Conservation (phyloP, 768 basidiomycete species). For the Suillus subaureus region DNA sequence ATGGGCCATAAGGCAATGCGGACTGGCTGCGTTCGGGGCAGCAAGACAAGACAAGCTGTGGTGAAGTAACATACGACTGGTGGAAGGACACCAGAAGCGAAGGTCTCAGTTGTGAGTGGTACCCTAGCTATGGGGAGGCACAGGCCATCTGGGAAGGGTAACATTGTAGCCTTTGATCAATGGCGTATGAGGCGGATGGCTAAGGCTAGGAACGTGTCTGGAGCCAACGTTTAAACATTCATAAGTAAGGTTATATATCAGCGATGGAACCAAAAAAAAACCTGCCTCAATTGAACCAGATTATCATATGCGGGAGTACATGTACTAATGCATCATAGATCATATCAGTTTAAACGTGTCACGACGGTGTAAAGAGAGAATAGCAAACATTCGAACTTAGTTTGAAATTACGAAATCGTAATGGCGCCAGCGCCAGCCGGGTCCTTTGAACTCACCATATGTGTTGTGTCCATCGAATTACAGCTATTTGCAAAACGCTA, state of each 20-base stretch:
- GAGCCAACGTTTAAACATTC: background rate
- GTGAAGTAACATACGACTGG: constrained; percentile 47
- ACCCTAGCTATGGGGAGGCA: constrained; percentile 12
- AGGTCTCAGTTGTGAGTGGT: constrained; percentile 34
- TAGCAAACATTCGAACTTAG: too few species aligned
- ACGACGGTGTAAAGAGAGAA: too few species aligned
- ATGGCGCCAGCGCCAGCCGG: too few species aligned
- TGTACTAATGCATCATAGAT: too few species aligned
- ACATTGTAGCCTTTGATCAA: background rate
- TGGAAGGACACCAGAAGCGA: constrained; percentile 42
- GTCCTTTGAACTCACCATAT: too few species aligned
- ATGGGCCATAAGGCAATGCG: constrained; percentile 51
- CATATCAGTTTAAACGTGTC: too few species aligned
- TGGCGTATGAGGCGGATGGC: background rate
- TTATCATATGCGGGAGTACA: too few species aligned
- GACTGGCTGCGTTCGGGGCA: constrained; percentile 44
- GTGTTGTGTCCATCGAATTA: too few species aligned
- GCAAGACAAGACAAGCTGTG: constrained; percentile 51
- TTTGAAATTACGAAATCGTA: too few species aligned
- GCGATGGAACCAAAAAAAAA: too few species aligned
- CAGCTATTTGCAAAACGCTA: too few species aligned
- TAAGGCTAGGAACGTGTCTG: background rate
- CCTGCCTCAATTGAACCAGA: too few species aligned
- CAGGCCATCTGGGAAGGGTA: constrained; percentile 4
- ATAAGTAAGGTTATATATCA: background rate